Evolutionary conservation across 2,329 filamentous ascomycete species (phyloP).

Genomic region (Dothiorella sarmentorum): DNA sequence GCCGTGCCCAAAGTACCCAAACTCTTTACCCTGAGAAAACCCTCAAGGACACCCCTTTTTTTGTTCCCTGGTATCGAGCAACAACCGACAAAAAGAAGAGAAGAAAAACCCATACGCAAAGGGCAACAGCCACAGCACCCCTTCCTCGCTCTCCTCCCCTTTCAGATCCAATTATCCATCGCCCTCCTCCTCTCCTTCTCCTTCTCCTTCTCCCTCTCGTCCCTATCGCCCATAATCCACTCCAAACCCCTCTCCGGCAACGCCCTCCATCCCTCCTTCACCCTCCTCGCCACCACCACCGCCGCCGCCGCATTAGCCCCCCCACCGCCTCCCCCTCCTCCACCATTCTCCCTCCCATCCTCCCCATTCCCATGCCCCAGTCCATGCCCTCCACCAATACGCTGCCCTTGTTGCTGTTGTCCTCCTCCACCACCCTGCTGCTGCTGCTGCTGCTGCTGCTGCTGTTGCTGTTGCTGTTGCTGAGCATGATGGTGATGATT

Average conservation of each 20-base stretch:
- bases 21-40: no score
- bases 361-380: background rate
- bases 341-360: background rate
- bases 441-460: no score
- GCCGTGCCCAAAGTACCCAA: background rate
- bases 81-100: background rate
- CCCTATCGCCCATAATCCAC: conserved; percentile 33
- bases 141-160: background rate
- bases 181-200: conserved; percentile 22
- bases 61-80: conserved; percentile 11
- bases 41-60: no score
- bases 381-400: background rate
- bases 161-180: conserved; percentile 13
- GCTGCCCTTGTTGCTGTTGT: no score
- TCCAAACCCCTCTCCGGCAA: conserved; percentile 30
- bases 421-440: no score
- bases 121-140: background rate
- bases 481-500: no score
- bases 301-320: background rate
- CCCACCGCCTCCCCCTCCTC: no score
- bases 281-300: conserved; percentile 21
- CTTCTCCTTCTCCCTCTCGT: conserved; percentile 21
- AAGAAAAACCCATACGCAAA: background rate
- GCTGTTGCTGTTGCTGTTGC: no score
- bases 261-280: conserved; percentile 18